These are phyloP conservation scores for Adansonia madagascariensis DNA, from an alignment of 441 rosid species.

Conservation along the genomic window DNA sequence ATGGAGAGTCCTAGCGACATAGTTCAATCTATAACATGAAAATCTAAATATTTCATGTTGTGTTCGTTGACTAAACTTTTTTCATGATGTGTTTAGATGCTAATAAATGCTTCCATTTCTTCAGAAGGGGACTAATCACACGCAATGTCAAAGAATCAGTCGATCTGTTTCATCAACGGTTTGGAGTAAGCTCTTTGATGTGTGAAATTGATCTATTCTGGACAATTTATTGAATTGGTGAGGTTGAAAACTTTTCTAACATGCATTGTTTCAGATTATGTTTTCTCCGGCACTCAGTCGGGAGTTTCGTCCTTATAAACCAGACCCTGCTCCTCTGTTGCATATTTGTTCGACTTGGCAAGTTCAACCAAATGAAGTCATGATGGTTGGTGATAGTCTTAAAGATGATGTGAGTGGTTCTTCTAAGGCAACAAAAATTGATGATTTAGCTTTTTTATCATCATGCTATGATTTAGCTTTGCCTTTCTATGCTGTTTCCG, in stretches of 20 bases:
- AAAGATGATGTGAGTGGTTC: conserved; percentile 78
- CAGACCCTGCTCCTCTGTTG: conserved; percentile 86
- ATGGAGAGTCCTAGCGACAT: no score
- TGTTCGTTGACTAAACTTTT: no score
- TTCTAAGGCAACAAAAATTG: neutral
- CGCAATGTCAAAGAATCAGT: conserved; percentile 84
- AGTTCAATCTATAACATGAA: no score
- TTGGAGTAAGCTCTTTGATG: conserved; percentile 55
- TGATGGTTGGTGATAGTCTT: conserved; percentile 97
- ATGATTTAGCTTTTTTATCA: neutral
- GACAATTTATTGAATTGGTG: conserved; percentile 13
- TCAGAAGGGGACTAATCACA: conserved; percentile 88
- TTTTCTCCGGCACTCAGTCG: conserved; percentile 92
- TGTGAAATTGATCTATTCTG: neutral
- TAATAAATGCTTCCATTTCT: conserved; percentile 15
- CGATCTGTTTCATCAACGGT: conserved; percentile 75
- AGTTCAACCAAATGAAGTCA: conserved; percentile 75
- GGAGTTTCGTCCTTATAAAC: conserved; percentile 91
- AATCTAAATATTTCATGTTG: no score
- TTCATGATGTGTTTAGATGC: neutral
- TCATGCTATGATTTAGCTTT: neutral
- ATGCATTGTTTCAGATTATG: conserved; percentile 44
- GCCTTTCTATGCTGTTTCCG: no score
- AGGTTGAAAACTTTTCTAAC: conserved; percentile 2
- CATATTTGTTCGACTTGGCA: conserved; percentile 87